phyloP scores from a whole-genome alignment of 2,329 filamentous ascomycete species.

The Calonectria pseudoreteaudii region DNA sequence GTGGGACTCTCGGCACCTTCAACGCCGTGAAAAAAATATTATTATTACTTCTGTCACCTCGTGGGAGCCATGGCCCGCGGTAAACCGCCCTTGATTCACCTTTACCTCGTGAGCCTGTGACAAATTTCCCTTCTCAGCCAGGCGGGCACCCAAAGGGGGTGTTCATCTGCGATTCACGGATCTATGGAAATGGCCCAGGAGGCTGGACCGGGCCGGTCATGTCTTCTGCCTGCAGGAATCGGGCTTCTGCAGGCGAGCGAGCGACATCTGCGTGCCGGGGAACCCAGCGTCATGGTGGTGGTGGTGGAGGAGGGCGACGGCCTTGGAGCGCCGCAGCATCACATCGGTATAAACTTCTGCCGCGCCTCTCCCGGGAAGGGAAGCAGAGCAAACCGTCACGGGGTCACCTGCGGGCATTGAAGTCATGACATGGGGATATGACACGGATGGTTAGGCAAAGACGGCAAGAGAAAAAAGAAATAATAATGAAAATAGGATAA shows the following conservation, averaged over 20 bases:
- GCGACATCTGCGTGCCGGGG: slow-evolving; percentile 27
- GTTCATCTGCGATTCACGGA: slow-evolving; percentile 37
- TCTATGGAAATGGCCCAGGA: slow-evolving; percentile 31
- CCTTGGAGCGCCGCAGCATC: slow-evolving; percentile 14
- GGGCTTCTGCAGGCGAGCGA: slow-evolving; percentile 23
- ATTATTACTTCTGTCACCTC: background rate
- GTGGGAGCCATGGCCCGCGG: background rate
- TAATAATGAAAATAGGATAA: slow-evolving; percentile 1
- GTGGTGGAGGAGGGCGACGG: slow-evolving; percentile 12
- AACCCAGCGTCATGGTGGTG: slow-evolving; percentile 25
- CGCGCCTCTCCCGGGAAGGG: slow-evolving; percentile 43
- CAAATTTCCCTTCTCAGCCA: slow-evolving; percentile 1
- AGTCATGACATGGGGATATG: slow-evolving; percentile 19
- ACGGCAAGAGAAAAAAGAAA: background rate
- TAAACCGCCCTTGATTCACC: background rate
- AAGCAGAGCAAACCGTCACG: slow-evolving; percentile 36
- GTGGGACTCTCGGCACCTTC: slow-evolving; percentile 35
- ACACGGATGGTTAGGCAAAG: background rate
- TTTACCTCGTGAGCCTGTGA: background rate
- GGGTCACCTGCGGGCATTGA: background rate
- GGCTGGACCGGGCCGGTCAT: slow-evolving; percentile 39
- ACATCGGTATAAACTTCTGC: slow-evolving; percentile 28
- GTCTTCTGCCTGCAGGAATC: slow-evolving; percentile 26
- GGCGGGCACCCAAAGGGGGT: slow-evolving; percentile 17
- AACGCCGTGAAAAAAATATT: background rate